Evolutionary conservation across 2,329 filamentous ascomycete species (phyloP).

Genomic region (Arthrobotrys iridis): DNA sequence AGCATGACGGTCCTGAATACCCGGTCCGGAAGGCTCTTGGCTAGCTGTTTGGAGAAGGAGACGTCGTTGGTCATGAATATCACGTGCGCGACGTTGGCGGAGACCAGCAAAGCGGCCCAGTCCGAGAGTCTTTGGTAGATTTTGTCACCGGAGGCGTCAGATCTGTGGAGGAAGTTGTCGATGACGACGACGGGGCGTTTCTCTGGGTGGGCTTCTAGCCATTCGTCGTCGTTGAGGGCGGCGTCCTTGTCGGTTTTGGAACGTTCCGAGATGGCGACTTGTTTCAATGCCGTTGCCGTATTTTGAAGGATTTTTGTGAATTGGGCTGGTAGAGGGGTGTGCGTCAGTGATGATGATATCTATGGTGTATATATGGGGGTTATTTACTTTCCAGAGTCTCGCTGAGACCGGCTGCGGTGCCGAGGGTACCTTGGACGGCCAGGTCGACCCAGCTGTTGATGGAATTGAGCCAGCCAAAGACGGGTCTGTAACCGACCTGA

Average conservation of each 20-base stretch:
- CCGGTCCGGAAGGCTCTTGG: slow-evolving; percentile 86
- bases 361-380: not conserved
- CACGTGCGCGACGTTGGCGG: slow-evolving; percentile 89
- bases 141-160: slow-evolving; percentile 63
- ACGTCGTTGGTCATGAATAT: slow-evolving; percentile 92
- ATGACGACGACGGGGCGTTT: slow-evolving; percentile 67
- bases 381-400: slow-evolving; percentile 65
- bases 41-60: slow-evolving; percentile 85
- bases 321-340: slow-evolving; percentile 61
- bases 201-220: slow-evolving; percentile 67
- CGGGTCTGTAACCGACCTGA: slow-evolving; percentile 87
- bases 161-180: slow-evolving; percentile 69
- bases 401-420: slow-evolving; percentile 63
- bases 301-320: slow-evolving; percentile 69
- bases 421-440: slow-evolving; percentile 85
- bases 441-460: slow-evolving; percentile 91
- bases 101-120: slow-evolving; percentile 87
- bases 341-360: slow-evolving; percentile 1
- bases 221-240: slow-evolving; percentile 67
- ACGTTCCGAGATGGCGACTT: slow-evolving; percentile 66
- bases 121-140: slow-evolving; percentile 83
- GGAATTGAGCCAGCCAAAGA: slow-evolving; percentile 97
- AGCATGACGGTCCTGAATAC: slow-evolving; percentile 87
- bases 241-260: slow-evolving; percentile 66
- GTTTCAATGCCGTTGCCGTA: slow-evolving; percentile 66